Percentiles rank a stretch among this genome's conserved stretches.
phyloP scores from a whole-genome alignment of 176 grass and related monocot genomes.

The Elaeis guineensis region DNA sequence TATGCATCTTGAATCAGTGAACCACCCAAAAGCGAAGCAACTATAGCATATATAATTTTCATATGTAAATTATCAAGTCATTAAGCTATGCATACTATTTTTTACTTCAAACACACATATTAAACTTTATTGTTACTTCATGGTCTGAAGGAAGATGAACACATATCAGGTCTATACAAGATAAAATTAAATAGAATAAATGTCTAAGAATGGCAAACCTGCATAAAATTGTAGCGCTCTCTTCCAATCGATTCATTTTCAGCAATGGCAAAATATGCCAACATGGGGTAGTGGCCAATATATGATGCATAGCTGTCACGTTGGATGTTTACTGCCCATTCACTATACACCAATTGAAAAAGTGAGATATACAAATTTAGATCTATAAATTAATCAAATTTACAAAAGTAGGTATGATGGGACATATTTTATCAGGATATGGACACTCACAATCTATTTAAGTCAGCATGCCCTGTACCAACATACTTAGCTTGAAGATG shows the following conservation, averaged over 20 bases:
- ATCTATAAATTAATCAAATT: too few species aligned
- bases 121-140: too few species aligned
- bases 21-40: too few species aligned
- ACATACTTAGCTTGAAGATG: conserved; percentile 99
- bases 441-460: conserved; percentile 70
- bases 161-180: too few species aligned
- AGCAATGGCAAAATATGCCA: conserved; percentile 74
- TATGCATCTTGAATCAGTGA: too few species aligned
- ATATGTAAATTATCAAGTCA: too few species aligned
- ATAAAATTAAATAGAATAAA: conserved; percentile 1
- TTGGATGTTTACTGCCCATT: conserved; percentile 95
- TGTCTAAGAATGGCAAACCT: conserved; percentile 37
- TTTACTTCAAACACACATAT: too few species aligned
- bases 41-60: too few species aligned
- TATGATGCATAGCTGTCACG: conserved; percentile 92
- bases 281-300: conserved; percentile 76
- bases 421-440: conserved; percentile 1
- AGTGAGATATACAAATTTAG: too few species aligned
- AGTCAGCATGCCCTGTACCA: conserved; percentile 86
- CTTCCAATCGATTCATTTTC: conserved; percentile 97
- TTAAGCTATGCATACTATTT: too few species aligned
- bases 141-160: too few species aligned
- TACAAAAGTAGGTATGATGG: too few species aligned
- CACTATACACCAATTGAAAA: conserved; percentile 31
- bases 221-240: conserved; percentile 87